Evolutionary conservation across 345 rosid genomes (phyloP).

Genomic region (Pistacia integerrima): DNA sequence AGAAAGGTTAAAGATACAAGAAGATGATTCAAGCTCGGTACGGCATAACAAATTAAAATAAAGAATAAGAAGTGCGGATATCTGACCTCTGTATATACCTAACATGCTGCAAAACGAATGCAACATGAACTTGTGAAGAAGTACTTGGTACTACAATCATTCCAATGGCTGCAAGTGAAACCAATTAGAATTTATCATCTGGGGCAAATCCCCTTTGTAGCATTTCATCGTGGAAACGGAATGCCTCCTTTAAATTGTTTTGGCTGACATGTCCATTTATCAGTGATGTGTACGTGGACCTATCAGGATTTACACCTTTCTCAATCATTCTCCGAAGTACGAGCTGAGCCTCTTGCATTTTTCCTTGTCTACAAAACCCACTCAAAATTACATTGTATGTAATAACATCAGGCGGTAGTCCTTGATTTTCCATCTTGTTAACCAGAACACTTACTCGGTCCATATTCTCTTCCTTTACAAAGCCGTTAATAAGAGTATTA

Average conservation of each 20-base stretch:
- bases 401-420: conserved; percentile 55
- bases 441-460: conserved; percentile 57
- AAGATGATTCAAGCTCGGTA: neutral
- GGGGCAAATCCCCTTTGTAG: conserved; percentile 78
- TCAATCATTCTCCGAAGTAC: conserved; percentile 64
- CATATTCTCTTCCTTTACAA: conserved; percentile 69
- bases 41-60: neutral
- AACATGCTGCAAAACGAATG: conserved; percentile 1
- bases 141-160: too few species aligned
- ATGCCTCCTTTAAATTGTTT: conserved; percentile 77
- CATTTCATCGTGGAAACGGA: conserved; percentile 87
- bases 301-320: conserved; percentile 66
- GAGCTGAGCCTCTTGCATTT: conserved; percentile 74
- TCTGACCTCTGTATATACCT: conserved; percentile 7
- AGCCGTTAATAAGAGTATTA: conserved; percentile 72
- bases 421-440: conserved; percentile 64
- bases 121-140: neutral
- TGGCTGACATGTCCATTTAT: conserved; percentile 77
- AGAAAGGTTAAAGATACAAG: neutral
- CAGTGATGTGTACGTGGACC: conserved; percentile 62
- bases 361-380: conserved; percentile 75
- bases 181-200: conserved; percentile 52
- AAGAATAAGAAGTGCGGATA: neutral
- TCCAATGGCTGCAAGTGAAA: neutral
- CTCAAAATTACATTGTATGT: conserved; percentile 64